Percentiles rank a stretch among this genome's conserved stretches.
Evolutionary conservation across 2,329 filamentous ascomycete species (phyloP).

Genomic region (Diaporthe vexans): DNA sequence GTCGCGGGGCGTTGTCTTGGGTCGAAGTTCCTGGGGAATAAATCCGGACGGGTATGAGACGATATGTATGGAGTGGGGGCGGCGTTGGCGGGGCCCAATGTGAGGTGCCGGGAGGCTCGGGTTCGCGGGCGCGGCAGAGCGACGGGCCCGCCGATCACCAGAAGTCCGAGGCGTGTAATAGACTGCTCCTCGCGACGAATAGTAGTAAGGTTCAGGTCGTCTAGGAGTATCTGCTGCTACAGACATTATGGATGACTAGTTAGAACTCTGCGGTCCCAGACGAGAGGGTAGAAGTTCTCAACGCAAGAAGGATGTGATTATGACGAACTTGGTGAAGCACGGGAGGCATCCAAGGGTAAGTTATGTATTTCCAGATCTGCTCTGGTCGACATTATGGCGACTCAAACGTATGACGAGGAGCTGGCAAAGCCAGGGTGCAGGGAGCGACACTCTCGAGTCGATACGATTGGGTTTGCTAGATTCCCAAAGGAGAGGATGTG

Average conservation of each 20-base stretch:
- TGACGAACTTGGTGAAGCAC: constrained; percentile 37
- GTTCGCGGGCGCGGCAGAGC: constrained; percentile 38
- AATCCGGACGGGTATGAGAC: constrained; percentile 61
- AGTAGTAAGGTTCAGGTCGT: constrained; percentile 39
- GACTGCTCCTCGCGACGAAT: constrained; percentile 42
- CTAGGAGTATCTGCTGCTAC: constrained; percentile 33
- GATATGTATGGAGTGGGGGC: constrained; percentile 70
- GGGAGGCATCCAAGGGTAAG: constrained; percentile 21
- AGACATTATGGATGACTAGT: constrained; percentile 22
- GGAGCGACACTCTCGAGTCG: constrained; percentile 18
- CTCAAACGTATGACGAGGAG: constrained; percentile 25
- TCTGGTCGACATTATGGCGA: constrained; percentile 40
- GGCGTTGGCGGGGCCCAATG: constrained; percentile 64
- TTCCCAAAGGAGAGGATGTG: constrained; percentile 13
- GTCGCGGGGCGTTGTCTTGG: constrained; percentile 49
- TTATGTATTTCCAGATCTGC: constrained; percentile 30
- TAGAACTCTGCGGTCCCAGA: constrained; percentile 3
- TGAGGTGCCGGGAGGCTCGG: constrained; percentile 54
- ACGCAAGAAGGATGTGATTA: constrained; percentile 4
- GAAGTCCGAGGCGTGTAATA: constrained; percentile 42
- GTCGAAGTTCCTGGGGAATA: constrained; percentile 56
- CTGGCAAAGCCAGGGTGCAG: constrained; percentile 27
- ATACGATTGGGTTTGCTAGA: constrained; percentile 28
- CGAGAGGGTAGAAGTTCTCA: background rate
- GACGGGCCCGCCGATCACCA: constrained; percentile 45